Conservation (phyloP, 306 rosid species). For the Lotus japonicus region DNA sequence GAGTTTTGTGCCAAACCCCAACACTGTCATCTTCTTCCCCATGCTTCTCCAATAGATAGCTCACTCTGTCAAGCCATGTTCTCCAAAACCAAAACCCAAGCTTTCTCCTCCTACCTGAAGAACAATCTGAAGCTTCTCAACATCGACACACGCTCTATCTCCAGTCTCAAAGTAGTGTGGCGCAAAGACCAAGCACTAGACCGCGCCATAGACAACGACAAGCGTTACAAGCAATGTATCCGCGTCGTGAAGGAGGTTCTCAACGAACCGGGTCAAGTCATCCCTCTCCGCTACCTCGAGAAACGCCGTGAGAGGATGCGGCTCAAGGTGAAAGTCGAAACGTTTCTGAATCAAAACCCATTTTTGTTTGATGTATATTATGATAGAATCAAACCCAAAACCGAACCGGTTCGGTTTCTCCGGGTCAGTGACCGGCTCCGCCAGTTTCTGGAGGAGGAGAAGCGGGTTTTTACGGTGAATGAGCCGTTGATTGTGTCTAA, state of each 20-base stretch:
- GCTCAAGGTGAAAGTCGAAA: constrained; percentile 31
- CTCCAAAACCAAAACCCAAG: constrained; percentile 6
- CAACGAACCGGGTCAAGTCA: constrained; percentile 35
- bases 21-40: background rate
- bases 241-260: constrained; percentile 31
- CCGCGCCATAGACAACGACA: constrained; percentile 65
- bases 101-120: constrained; percentile 8
- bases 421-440: constrained; percentile 42
- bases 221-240: constrained; percentile 35
- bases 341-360: constrained; percentile 59
- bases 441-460: constrained; percentile 49
- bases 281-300: constrained; percentile 36
- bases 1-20: background rate
- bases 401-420: constrained; percentile 48
- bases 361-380: constrained; percentile 53
- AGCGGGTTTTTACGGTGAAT: constrained; percentile 33
- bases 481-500: constrained; percentile 55
- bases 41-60: background rate
- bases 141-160: constrained; percentile 27
- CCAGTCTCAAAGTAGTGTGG: constrained; percentile 81
- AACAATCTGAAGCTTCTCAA: constrained; percentile 18
- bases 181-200: constrained; percentile 70
- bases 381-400: constrained; percentile 70
- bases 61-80: constrained; percentile 33
- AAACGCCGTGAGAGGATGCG: constrained; percentile 74